phyloP scores from a whole-genome alignment of 768 basidiomycete species.

The Pleurotus citrinopileatus region DNA sequence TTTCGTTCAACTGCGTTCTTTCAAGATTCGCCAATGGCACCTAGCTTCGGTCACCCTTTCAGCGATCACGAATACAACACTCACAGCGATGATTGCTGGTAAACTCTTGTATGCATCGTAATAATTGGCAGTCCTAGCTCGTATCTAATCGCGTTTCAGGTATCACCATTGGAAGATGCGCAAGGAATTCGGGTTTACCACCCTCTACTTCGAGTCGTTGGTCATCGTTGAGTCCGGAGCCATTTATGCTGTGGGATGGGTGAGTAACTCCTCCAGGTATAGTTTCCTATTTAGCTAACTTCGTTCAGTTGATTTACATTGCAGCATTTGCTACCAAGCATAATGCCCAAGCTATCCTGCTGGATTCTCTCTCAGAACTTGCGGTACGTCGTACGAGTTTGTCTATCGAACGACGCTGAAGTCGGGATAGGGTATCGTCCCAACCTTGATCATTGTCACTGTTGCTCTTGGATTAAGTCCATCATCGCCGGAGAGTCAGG shows the following conservation, averaged over 20 bases:
- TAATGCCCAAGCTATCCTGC: not conserved
- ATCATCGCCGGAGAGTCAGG: not conserved
- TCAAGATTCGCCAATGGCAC: not conserved
- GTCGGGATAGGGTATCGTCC: not conserved
- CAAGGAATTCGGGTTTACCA: not conserved
- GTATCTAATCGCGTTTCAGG: too few species aligned
- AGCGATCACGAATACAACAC: not conserved
- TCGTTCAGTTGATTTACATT: not conserved
- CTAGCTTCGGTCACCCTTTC: not conserved
- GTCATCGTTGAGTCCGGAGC: not conserved
- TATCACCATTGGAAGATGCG: not conserved
- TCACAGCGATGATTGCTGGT: not conserved
- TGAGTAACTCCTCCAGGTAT: not conserved
- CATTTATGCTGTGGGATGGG: not conserved
- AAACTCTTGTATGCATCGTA: not conserved
- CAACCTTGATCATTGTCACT: not conserved
- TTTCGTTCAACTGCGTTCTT: not conserved
- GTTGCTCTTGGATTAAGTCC: not conserved
- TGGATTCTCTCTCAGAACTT: not conserved
- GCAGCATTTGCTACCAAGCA: not conserved
- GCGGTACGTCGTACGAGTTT: not conserved
- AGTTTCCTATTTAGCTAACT: not conserved
- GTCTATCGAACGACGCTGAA: too few species aligned
- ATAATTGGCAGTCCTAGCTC: too few species aligned
- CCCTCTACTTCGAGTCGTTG: not conserved